These are phyloP conservation scores for Microstroma glucosiphilum DNA, from an alignment of 1,284 basidiomycete genomes.

Conservation along the genomic window DNA sequence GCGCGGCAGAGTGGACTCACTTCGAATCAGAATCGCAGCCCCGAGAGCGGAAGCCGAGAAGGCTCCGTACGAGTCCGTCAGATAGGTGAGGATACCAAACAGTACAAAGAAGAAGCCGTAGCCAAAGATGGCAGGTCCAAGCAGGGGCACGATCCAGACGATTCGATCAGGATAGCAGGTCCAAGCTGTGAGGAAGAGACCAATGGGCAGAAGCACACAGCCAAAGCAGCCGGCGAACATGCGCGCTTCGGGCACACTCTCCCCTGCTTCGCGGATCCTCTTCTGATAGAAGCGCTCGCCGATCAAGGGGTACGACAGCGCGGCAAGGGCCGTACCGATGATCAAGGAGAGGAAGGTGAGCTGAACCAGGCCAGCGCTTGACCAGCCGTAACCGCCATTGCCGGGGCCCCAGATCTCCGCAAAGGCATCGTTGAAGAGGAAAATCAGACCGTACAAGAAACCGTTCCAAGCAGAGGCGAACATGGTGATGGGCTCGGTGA, in stretches of 20 bases:
- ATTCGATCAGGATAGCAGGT: constrained; percentile 30
- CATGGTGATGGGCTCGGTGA: constrained; percentile 62
- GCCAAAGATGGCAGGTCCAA: constrained; percentile 27
- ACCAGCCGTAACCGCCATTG: constrained; percentile 37
- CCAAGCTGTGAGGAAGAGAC: constrained; percentile 47
- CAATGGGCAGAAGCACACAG: constrained; percentile 38
- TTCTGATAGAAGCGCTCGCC: constrained; percentile 48
- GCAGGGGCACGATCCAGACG: constrained; percentile 36
- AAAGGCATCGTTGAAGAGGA: constrained; percentile 46
- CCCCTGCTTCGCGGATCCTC: constrained; percentile 20
- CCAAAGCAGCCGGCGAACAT: constrained; percentile 39
- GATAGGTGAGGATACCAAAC: constrained; percentile 31
- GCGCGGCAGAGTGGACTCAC: constrained; percentile 2
- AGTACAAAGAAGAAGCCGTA: constrained; percentile 38
- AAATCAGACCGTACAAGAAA: constrained; percentile 43
- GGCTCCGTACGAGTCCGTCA: constrained; percentile 11
- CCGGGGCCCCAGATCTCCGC: constrained; percentile 39
- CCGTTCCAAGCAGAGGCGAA: constrained; percentile 35
- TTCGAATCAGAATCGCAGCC: neutral
- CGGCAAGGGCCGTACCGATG: constrained; percentile 30
- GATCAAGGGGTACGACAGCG: constrained; percentile 58
- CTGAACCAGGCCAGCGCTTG: constrained; percentile 12
- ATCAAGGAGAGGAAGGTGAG: constrained; percentile 52
- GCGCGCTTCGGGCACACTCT: constrained; percentile 20
- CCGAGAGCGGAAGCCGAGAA: constrained; percentile 26